These are phyloP conservation scores for Thalassiosira allenii DNA, from an alignment of 352 stramenopile species.

Conservation along the genomic window DNA sequence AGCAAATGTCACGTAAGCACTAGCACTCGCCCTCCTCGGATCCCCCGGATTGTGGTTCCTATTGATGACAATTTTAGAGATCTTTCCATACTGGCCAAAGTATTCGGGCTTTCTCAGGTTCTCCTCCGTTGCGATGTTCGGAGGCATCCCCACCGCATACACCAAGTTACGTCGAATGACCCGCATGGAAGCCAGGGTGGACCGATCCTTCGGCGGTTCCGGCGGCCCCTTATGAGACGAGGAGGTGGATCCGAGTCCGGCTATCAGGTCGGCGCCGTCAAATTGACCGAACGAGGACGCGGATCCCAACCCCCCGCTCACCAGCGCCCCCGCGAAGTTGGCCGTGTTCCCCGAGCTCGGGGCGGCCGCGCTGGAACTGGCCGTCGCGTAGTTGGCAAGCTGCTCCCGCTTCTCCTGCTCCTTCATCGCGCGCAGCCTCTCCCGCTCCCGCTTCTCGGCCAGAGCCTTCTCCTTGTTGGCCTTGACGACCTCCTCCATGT, in stretches of 20 bases:
- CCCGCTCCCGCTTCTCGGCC: conserved; percentile 77
- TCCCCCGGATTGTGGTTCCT: conserved; percentile 79
- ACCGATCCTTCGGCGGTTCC: conserved; percentile 83
- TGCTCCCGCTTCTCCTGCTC: conserved; percentile 59
- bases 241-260: conserved; percentile 24
- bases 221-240: conserved; percentile 53
- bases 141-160: conserved; percentile 85
- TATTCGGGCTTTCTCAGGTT: conserved; percentile 81
- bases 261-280: conserved; percentile 59
- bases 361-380: background rate
- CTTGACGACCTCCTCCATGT: conserved; percentile 92
- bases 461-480: conserved; percentile 84
- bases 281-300: conserved; percentile 21
- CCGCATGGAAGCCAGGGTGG: conserved; percentile 84
- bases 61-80: conserved; percentile 88
- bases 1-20: conserved; percentile 85
- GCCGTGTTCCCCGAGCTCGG: background rate
- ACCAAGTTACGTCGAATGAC: conserved; percentile 87
- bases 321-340: conserved; percentile 31
- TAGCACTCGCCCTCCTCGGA: conserved; percentile 75
- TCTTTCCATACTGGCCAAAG: conserved; percentile 87
- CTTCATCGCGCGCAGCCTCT: conserved; percentile 62
- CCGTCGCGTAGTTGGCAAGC: conserved; percentile 30
- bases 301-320: background rate
- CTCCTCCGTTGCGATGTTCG: conserved; percentile 79